phyloP scores from a whole-genome alignment of 139 green algal species.

The Volvox africanus region DNA sequence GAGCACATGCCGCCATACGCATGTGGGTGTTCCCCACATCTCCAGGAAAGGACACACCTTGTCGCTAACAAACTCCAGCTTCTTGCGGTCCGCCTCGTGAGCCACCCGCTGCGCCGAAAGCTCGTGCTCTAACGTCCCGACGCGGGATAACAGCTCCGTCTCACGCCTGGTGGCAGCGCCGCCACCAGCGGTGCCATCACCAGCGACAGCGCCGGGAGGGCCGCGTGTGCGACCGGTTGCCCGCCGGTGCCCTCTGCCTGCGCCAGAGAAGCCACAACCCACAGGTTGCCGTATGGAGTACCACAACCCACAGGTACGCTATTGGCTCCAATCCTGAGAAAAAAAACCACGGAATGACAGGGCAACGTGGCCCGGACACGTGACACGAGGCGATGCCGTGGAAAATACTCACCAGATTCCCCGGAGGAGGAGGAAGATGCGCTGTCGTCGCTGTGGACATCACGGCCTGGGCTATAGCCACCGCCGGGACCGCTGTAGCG shows the following conservation, averaged over 20 bases:
- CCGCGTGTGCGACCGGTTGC: neutral
- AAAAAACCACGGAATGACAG: no score
- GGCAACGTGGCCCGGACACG: no score
- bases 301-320: no score
- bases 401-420: neutral
- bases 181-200: neutral
- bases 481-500: constrained; percentile 21
- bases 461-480: neutral
- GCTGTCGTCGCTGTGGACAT: constrained; percentile 34
- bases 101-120: constrained; percentile 5
- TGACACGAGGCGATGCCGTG: no score
- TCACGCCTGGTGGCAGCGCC: neutral
- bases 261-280: no score
- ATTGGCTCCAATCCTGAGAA: no score
- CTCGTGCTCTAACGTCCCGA: constrained; percentile 14
- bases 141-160: neutral
- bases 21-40: neutral
- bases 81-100: constrained; percentile 27
- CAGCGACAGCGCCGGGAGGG: neutral
- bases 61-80: constrained; percentile 39
- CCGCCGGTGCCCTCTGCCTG: neutral
- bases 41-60: constrained; percentile 10
- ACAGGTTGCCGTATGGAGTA: no score
- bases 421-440: constrained; percentile 1
- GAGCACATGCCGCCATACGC: neutral